Evolutionary conservation across 805 yeast genomes (phyloP), one percentile per base, ranked within the genome.

Genomic region (Starmerella gropengiesseri): DNA sequence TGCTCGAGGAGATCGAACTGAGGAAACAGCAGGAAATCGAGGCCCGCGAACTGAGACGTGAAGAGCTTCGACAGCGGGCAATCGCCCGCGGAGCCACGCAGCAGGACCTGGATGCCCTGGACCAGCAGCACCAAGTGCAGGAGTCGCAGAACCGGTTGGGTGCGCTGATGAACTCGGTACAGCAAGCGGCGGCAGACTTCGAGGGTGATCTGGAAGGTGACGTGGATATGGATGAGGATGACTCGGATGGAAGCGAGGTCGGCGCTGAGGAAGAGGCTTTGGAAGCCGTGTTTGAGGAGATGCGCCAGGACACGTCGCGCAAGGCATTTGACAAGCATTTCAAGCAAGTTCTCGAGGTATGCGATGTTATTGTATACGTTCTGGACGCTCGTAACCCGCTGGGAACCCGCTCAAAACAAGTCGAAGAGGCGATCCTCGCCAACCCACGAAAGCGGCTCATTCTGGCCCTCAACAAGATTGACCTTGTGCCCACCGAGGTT

Each of bases 331-430:
- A 89, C 61, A 89, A 87, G 65, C 77, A 89, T 46, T 89, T 87
- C 71, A 87, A 86, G 63, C 72, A 86, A 13, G 96, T 91, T 28
- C 87, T 91, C 18, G 96, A 86, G 47, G 81, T 86, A 18, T 70
- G 96, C 2, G 98, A 89, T 60, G 95, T 89, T 42, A 69, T 89
- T 16, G 69, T 87, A 43, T 89, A 91, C 58, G 95, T 89, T n/a
- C 67, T 89, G 57, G 98, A 89, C 64, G 95, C 98, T 1, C 78
- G 98, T 63, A 95, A 91, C 63, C 98, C 98, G 43, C 94, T 84
- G 62, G 78, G 85, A 16, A 89, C 97, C 3, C 76, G 98, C 58
- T 86, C 96, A 7, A 76, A 78, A 60, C 84, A 77, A 59, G 87
- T 91, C 31, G 98, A 91, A 68, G 81, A 84, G 60, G 83, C 93